These are phyloP conservation scores for Otatea glauca DNA, from an alignment of 176 grass and related monocot genomes.

Conservation along the genomic window DNA sequence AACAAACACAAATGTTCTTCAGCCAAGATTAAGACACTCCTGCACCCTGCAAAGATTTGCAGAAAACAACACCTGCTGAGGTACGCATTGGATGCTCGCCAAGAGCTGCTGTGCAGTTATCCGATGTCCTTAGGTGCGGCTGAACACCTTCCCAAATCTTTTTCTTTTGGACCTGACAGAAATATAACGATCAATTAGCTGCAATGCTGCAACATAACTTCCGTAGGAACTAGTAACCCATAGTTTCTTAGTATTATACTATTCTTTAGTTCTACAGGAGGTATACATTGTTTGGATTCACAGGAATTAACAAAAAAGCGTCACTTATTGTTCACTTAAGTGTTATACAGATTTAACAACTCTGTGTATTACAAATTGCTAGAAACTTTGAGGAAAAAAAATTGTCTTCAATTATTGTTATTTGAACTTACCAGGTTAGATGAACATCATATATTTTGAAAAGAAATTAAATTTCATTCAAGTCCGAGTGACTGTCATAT, in stretches of 20 bases:
- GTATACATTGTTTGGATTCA: neutral
- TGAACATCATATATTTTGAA: neutral
- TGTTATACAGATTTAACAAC: neutral
- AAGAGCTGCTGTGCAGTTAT: conserved; percentile 63
- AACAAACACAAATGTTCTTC: conserved; percentile 3
- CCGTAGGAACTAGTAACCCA: neutral
- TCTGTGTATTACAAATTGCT: neutral
- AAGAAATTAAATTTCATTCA: conserved; percentile 4
- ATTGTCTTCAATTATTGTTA: neutral
- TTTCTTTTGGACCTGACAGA: conserved; percentile 88
- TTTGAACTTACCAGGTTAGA: neutral
- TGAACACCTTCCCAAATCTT: conserved; percentile 95
- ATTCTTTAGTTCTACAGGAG: neutral
- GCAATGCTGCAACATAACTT: conserved; percentile 4
- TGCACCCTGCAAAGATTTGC: conserved; percentile 79
- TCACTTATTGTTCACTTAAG: neutral
- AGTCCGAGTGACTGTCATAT: neutral
- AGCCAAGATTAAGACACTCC: conserved; percentile 69
- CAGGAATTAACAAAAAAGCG: neutral
- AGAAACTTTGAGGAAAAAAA: neutral
- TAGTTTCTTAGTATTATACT: neutral
- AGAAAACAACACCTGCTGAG: conserved; percentile 65
- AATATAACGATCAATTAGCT: conserved; percentile 30
- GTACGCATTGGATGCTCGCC: conserved; percentile 69
- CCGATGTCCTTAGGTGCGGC: conserved; percentile 79